Conservation (phyloP, 2,329 filamentous ascomycete genomes). For the Arthrinium phaeospermum region DNA sequence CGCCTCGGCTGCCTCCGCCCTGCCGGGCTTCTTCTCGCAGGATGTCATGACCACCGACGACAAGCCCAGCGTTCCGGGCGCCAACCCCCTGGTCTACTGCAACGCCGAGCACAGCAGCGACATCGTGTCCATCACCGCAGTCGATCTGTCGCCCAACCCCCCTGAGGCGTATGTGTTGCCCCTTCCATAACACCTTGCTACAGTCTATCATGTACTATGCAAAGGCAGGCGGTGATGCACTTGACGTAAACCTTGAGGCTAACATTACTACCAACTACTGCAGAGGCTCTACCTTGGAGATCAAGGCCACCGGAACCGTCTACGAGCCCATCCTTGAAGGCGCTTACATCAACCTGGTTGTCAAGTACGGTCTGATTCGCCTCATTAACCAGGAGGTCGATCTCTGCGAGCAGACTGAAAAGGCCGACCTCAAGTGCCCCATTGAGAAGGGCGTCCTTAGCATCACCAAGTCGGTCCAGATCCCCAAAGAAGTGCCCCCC, state of each 20-base stretch:
- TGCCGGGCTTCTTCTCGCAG: conserved; percentile 54
- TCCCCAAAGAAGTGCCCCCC: conserved; percentile 86
- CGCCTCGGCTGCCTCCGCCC: conserved; percentile 46
- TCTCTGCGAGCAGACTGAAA: conserved; percentile 86
- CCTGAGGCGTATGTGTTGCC: conserved; percentile 73
- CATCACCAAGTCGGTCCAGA: conserved; percentile 80
- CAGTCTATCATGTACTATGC: neutral
- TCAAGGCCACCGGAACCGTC: conserved; percentile 80
- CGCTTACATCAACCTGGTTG: conserved; percentile 80
- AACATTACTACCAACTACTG: neutral
- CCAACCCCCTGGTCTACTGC: conserved; percentile 87
- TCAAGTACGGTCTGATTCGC: conserved; percentile 94
- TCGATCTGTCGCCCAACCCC: conserved; percentile 86
- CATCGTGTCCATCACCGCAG: conserved; percentile 76
- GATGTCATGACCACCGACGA: conserved; percentile 55
- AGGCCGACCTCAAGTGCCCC: conserved; percentile 89
- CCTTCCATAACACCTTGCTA: conserved; percentile 9
- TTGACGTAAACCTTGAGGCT: neutral
- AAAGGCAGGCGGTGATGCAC: neutral
- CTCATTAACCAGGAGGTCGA: conserved; percentile 82
- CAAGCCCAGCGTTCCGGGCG: conserved; percentile 74
- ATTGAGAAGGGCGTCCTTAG: conserved; percentile 77
- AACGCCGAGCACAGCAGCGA: conserved; percentile 68
- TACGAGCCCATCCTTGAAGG: conserved; percentile 75
- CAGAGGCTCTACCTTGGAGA: conserved; percentile 79